Base-by-base conservation (phyloP, 2,329 filamentous ascomycete species). In the Colletotrichum chlorophyti region DNA sequence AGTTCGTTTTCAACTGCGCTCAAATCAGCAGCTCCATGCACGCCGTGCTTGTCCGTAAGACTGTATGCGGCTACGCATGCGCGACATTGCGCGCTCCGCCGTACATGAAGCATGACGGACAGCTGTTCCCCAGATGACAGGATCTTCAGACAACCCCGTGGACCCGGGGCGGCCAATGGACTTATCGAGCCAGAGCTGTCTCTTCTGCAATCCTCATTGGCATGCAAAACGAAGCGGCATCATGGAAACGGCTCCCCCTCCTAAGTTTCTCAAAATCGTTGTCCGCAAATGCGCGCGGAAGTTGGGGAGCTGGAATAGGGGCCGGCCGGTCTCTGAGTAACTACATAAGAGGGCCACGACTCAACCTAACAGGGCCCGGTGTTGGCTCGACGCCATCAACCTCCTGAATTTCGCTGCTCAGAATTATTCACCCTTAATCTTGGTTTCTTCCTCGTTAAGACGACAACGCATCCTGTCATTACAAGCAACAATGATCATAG, bases 31-130 rank as follows among this genome's bases (percentile, higher is more conserved):
- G 19, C 15, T 21, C 12, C 19, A 11, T 31, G 15, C 15, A 34
- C 21, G 32, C 26, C 5, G 26, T 7, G 14, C 4, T 26, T 11
- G 7, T 15, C 32, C 6, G 15, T 27, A 27, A 41, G 26, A 19
- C 48, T 12, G 11, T 29, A 29, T 27, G 42, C 50, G 11, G 17
- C 6, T 31, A 32, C 24, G 12, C 12, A 49, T 59, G 55, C 51
- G 37, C 55, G 43, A 59, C 55, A 59, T 48, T 49, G 55, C 55
- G 55, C 27, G 34, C 29, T 48, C 15, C 51, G 43, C 55, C 27
- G 43, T 55, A 42, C 31, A 8, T 19, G 21, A 35, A 19, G 50
- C 29, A 59, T 59, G 55, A 55, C 55, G 38, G 50, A 43, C 55
- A 59, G 48, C 40, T 59, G 27, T 10, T 29, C 42, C 50, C 53